Evolutionary conservation across 805 yeast genomes (phyloP), one percentile per base, ranked within the genome.

Genomic region (Pichia nanzhaoensis): DNA sequence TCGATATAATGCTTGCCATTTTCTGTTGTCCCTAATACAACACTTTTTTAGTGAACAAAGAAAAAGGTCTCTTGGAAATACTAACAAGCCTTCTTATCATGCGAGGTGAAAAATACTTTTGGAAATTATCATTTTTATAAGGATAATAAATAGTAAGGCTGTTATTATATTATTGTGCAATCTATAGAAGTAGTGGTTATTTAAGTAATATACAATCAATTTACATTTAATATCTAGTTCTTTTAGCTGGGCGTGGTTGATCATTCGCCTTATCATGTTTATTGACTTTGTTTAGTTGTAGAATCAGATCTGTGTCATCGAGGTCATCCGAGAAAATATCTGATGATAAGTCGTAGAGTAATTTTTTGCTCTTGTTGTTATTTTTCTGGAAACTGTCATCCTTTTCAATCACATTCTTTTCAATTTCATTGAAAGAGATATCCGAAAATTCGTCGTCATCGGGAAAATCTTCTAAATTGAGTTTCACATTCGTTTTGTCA

Each of bases 301-400:
- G 28, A n/a, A 48, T 45, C 19, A 48, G 28, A 5, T 39, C 48
- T 4, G 39, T 42, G 21, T 43, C 44, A 17, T 48, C 49, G 10
- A 42, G 32, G 28, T 48, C 51, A 40, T 49, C 52, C 3, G 52
- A 49, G 35, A 49, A 49, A 2, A 32, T n/a, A 40, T 49, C 51
- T 18, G 42, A 44, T 13, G 47, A 44, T 24, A 44, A 24, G 31
- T 43, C 42, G 18, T 32, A 39, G 1, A 39, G 14, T 34, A 19
- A 31, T 22, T 37, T 39, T 31, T 39, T 39, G 10, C 16, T 32
- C 9, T 19, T 5, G 39, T 13, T 37, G 31, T n/a, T 24, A 21
- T 20, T 5, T 5, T n/a, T 6, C 5, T 4, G 8, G 20, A 6
- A 13, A 16, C 5, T 18, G 5, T 8, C 17, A 4, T n/a, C 18